Evolutionary conservation across 257 asterid genomes (phyloP), one percentile per base, ranked within the genome.

Genomic region (Solanum ossicruentum): DNA sequence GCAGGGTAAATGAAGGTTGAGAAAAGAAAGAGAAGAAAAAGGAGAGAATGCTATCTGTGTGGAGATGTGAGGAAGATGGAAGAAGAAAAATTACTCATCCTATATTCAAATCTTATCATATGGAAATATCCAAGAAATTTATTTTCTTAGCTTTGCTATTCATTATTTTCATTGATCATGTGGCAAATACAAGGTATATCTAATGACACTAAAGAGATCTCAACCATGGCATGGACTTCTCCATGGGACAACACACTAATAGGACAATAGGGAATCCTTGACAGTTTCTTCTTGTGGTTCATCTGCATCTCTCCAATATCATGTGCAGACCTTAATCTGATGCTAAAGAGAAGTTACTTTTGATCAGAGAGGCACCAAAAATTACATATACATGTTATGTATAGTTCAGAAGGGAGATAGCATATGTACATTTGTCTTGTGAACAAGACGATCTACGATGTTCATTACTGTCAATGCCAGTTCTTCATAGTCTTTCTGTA

Each of bases 401-500:
- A 17, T 52, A 52, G 28, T 52, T 28, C 49, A 78, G 28, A 17
- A 83, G 83, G 65, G 84, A 86, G 79, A 52, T 49, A 82, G 75
- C 41, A 75, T 17, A 70, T 65, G 54, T 91, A 96, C 99, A 12
- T 92, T 91, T 85, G 99, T 96, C 90, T 93, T 93, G 89, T 96
- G 94, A 86, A 96, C 97, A 54, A 93, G 90, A 85, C 87, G 91
- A 87, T 95, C 99, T 86, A 96, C 98, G 84, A 91, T 83, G 86
- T 87, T 87, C 99, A 96, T 96, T 85, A 93, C 61, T 32, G 86
- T 39, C 86, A 93, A 91, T 43, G 98, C 98, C 91, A 96, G 88
- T 86, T 96, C 98, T 87, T 96, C 98, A 18, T 93, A 95, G 89
- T 96, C 98, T 90, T 95, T 92, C 99, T 95, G 93, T 55, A 86